phyloP scores from a whole-genome alignment of 371 early-diverging fungal genomes.

The Saksenaea oblongispora region DNA sequence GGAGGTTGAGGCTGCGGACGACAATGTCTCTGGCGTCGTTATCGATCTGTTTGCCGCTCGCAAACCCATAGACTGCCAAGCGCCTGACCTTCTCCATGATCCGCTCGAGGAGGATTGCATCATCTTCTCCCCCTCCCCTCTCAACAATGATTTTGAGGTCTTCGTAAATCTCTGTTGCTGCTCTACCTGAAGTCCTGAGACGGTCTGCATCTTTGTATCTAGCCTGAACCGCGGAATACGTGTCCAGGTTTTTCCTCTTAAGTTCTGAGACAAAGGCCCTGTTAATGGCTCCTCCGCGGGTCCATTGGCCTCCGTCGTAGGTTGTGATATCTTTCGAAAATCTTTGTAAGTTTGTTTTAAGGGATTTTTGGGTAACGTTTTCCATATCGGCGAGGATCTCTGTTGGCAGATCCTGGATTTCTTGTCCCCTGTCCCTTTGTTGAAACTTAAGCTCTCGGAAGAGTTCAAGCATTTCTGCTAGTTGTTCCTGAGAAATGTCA shows the following conservation, averaged over 20 bases:
- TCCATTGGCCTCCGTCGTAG: constrained; percentile 6
- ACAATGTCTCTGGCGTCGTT: constrained; percentile 3
- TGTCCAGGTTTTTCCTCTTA: too few relatives aligned
- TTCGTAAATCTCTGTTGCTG: constrained; percentile 7
- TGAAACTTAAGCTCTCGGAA: too few relatives aligned
- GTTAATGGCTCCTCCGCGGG: background rate
- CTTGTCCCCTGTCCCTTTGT: too few relatives aligned
- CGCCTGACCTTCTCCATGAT: background rate
- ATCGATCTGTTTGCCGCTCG: constrained; percentile 6
- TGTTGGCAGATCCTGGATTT: background rate
- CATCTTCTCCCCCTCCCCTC: background rate
- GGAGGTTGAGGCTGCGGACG: constrained; percentile 2
- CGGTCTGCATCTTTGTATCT: constrained; percentile 5
- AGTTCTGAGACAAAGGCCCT: background rate
- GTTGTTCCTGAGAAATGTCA: too few relatives aligned
- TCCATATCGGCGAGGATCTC: background rate
- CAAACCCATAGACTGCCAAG: background rate
- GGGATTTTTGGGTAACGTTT: background rate
- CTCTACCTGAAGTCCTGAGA: background rate
- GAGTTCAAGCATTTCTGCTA: too few relatives aligned
- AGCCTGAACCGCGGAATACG: background rate
- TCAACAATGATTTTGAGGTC: background rate
- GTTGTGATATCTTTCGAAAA: too few relatives aligned
- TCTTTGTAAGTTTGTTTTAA: background rate
- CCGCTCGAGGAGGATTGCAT: background rate